Evolutionary conservation across 306 rosid genomes (phyloP), one percentile per base, ranked within the genome.

Genomic region (Casuarina cunninghamiana): DNA sequence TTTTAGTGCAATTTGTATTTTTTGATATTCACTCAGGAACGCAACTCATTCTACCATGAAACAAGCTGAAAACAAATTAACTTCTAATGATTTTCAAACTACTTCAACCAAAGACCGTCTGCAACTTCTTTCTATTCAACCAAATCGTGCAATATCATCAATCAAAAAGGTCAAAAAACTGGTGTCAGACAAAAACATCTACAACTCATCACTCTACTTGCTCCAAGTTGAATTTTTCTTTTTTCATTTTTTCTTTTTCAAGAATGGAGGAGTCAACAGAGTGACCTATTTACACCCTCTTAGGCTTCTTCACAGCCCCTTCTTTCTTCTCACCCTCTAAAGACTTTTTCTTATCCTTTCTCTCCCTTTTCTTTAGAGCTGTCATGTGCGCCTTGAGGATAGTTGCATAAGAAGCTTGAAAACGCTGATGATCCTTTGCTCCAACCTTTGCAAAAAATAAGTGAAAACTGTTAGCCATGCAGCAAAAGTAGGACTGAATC

Each of bases 341-440:
- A 70, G 89, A 83, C 75, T 93, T 93, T 80, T 96, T 96, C 92
- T 87, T 96, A 77, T 96, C 97, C 85, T 96, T 96, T 82, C 99
- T 91, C 82, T 96, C 98, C 78, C 98, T 92, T 89, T 91, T 96
- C 86, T 96, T 96, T 48, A 96, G 81, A 77, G 98, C 89, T 66
- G 99, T 96, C 99, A 96, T 96, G 84, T 87, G 99, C 55, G 97
- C 99, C 88, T 91, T 96, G 5, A 96, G 83, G 78, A 96, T 90
- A 63, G 98, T 93, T 49, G 99, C 97, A 67, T 96, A 96, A 32
- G 99, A 96, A 76, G 98, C 93, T 88, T 96, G 99, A 83, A 96
- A 96, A 72, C 93, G 97, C 85, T 78, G 90, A 81, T 96, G 98
- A 81, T 96, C 99, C 92, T 91, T 96, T 9, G 84, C 87, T 42